These are phyloP conservation scores for Populus deltoides DNA, from an alignment of 345 rosid genomes.

Conservation along the genomic window DNA sequence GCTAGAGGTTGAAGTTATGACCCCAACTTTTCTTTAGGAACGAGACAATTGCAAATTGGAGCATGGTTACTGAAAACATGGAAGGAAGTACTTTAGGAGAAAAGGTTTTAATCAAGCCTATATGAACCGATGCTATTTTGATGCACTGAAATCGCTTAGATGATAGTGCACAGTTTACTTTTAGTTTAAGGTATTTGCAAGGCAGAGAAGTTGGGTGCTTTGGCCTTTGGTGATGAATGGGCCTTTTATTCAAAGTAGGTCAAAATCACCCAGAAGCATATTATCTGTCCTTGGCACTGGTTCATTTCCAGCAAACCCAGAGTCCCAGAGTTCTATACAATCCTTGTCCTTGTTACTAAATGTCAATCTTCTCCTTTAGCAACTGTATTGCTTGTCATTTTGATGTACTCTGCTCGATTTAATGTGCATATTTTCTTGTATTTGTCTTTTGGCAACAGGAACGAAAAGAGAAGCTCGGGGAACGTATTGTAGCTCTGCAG, in stretches of 20 bases:
- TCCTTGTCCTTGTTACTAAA: too few species aligned
- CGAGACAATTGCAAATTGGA: not conserved
- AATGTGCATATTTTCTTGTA: constrained; percentile 4
- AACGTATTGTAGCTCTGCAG: constrained; percentile 78
- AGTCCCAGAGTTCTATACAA: not conserved
- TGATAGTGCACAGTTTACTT: not conserved
- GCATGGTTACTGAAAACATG: not conserved
- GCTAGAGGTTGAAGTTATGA: not conserved
- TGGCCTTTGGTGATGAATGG: not conserved
- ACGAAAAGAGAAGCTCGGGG: constrained; percentile 86
- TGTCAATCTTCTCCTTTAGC: not conserved
- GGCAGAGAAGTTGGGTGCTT: not conserved
- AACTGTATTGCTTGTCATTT: not conserved
- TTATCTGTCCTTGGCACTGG: not conserved
- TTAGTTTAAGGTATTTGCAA: not conserved
- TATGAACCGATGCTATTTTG: too few species aligned
- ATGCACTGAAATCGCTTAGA: not conserved
- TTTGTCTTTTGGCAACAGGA: constrained; percentile 47
- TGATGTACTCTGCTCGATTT: not conserved
- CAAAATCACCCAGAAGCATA: not conserved
- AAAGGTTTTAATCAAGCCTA: not conserved
- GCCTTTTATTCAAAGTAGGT: not conserved
- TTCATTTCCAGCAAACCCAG: not conserved
- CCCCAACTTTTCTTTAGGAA: not conserved
- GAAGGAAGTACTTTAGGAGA: not conserved